Evolutionary conservation across 768 basidiomycete species (phyloP), one percentile per base, ranked within the genome.

Genomic region (Tulasnella sp.): DNA sequence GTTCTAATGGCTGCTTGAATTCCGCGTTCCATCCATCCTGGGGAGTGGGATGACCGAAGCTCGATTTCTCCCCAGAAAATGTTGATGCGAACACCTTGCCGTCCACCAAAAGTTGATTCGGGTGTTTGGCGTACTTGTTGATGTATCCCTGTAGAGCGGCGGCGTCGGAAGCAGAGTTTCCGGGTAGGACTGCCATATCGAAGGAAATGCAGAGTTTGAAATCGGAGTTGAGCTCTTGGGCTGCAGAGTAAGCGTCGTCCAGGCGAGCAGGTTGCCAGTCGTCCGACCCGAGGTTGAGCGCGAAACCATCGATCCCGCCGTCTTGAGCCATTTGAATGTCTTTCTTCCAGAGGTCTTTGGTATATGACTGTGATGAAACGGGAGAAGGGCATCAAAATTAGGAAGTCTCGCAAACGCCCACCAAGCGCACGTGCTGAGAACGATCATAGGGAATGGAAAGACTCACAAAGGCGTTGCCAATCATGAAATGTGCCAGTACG

Each of bases 211-310:
- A 84, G 52, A 84, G 78, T 78, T 83, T 83, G 82, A 84, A 84
- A 12, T 77, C 79, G 31, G 79, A 80, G 5, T 80, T 76, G 22
- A 85, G 85, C 70, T 86, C 81, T 34, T 77, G 78, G n/a, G 83
- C 83, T 31, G 81, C 82, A 39, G 79, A 58, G 79, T 84, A 84
- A 14, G 82, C 83, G 77, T 83, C 82, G 17, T 77, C 74, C 72
- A 82, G 79, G 11, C 83, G 80, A 38, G 79, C 79, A 42, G 81
- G 76, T 72, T 84, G 82, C 90, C 91, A 93, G 54, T 81, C 78
- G 79, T 92, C 90, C 0, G 79, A 80, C 34, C 92, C 92, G 70
- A 90, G 85, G 80, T 93, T 93, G 76, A 94, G 85, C 0, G 90
- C 79, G 71, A 82, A 82, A 3, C 81, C 82, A 42, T 79, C 79